These are phyloP conservation scores for Sanghuangporus baumii DNA, from an alignment of 1,284 basidiomycete genomes.

Conservation along the genomic window DNA sequence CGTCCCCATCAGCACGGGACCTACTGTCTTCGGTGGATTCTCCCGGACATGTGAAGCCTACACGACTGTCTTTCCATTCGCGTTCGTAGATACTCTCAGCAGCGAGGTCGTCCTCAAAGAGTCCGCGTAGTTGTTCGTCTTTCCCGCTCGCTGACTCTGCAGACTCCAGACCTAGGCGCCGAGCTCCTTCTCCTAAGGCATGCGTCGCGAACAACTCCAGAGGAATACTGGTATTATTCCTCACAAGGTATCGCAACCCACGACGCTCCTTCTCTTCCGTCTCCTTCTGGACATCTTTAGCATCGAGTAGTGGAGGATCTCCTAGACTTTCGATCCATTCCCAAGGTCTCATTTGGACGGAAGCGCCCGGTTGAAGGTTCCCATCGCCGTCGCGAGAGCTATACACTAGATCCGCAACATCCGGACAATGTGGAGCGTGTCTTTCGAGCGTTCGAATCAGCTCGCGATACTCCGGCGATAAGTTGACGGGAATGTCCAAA, in stretches of 20 bases:
- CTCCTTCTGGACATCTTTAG: slow-evolving; percentile 35
- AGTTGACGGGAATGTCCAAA: slow-evolving; percentile 47
- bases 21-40: background rate
- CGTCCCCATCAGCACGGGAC: background rate
- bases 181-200: slow-evolving; percentile 47
- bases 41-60: background rate
- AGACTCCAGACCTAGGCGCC: slow-evolving; percentile 23
- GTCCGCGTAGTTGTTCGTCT: slow-evolving; percentile 39
- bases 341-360: slow-evolving; percentile 72
- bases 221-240: slow-evolving; percentile 67
- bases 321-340: slow-evolving; percentile 80
- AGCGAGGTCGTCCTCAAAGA: slow-evolving; percentile 59
- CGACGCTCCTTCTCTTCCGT: slow-evolving; percentile 33
- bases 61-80: slow-evolving; percentile 58
- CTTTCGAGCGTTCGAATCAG: slow-evolving; percentile 53
- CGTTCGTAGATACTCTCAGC: slow-evolving; percentile 61
- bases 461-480: slow-evolving; percentile 51
- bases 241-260: slow-evolving; percentile 36
- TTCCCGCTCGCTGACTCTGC: slow-evolving; percentile 24
- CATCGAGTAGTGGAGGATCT: slow-evolving; percentile 41
- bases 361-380: slow-evolving; percentile 39
- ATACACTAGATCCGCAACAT: slow-evolving; percentile 53
- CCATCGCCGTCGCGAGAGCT: slow-evolving; percentile 50
- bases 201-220: slow-evolving; percentile 64
- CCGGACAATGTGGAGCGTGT: slow-evolving; percentile 41